Base-by-base conservation (phyloP, 148 eudicot genomes). In the Silene uniflora region DNA sequence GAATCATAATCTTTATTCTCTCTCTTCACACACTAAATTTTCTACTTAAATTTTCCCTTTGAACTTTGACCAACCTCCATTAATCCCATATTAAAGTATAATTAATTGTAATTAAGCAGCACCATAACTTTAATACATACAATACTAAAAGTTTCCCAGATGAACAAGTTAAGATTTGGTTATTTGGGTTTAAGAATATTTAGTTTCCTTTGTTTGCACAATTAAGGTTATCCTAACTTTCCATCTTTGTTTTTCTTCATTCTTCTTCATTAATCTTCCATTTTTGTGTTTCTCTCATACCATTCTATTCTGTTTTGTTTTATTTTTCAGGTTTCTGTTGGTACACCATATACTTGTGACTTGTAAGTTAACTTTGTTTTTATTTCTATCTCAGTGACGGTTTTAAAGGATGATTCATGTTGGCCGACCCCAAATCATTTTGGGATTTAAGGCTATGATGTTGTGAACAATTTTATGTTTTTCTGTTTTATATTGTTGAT, bases 201-300 rank as follows among this genome's bases (percentile, higher is more conserved):
- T 61, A 47, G 47, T 71, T 29, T 44, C 67, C 6, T 77, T 66
- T 9, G 21, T 72, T 76, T 65, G 10, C 19, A 60, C 79, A 81
- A 27, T 81, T 72, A 61, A 81, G 44, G 76, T 60, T 58, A 72
- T 76, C 79, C 69, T 62, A 76, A 76, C 76, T 47, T 76, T 71
- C 76, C 35, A 27, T 76, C 76, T 73, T 67, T 67, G 4, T 49
- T 11, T 17, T 44, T 39, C 56, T 42, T 44, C 7, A n/a, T 42
- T 8, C 72, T 68, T 47, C 32, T 69, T 71, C 19, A 24, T 70
- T 47, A 32, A 32, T 8, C 18, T 23, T 39, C 42, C 60, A 24
- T 56, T 74, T n/a, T n/a, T n/a, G n/a, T n/a, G n/a, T 29, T 56
- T 75, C 25, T 55, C 13, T 46, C 29, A 13, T 72, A 13, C 18